Evolutionary conservation across 345 rosid genomes (phyloP), one percentile per base, ranked within the genome.

Genomic region (Eucalyptus shirleyi): DNA sequence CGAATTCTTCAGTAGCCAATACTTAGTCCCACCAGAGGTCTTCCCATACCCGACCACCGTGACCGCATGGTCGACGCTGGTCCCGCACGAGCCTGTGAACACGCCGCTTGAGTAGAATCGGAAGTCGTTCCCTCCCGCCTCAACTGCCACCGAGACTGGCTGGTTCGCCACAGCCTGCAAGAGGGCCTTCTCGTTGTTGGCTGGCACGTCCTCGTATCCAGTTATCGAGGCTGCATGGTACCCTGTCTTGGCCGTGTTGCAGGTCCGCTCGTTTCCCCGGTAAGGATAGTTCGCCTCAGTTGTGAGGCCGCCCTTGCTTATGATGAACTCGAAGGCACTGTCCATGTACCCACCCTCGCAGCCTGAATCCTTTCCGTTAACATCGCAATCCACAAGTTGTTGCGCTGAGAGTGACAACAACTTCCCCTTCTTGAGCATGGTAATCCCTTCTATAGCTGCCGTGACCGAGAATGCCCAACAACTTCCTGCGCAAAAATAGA

Each of bases 361-460:
- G 28, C 96, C 65, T 59, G 5, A 11, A 26, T 59, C 95, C 12
- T 89, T 51, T 30, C 87, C 89, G 14, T 34, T 18, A 26, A 30
- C 85, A 88, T 91, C 94, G 49, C 94, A 95, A 88, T 94, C 97
- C 44, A 94, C 80, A 6, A 95, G 95, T 44, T 95, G 92, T 82
- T 95, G 96, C 91, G 92, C 94, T 16, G 96, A 95, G 5, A 95
- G 86, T 49, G 96, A 92, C 50, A 91, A 23, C 50, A 95, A 89
- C 44, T 91, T 94, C 26, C 97, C 93, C 1, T 87, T 90, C 30
- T 85, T 90, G 88, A 95, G 91, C 88, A 91, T 88, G 40, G 89
- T 91, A 24, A 92, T 82, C 86, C 96, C 96, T 91, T 95, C 96
- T n/a, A 92, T 90, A 12, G 95, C 96, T 86, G 95, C 96, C 72